Base-by-base conservation (phyloP, 2,329 filamentous ascomycete genomes). In the Fragosphaeria purpurea region DNA sequence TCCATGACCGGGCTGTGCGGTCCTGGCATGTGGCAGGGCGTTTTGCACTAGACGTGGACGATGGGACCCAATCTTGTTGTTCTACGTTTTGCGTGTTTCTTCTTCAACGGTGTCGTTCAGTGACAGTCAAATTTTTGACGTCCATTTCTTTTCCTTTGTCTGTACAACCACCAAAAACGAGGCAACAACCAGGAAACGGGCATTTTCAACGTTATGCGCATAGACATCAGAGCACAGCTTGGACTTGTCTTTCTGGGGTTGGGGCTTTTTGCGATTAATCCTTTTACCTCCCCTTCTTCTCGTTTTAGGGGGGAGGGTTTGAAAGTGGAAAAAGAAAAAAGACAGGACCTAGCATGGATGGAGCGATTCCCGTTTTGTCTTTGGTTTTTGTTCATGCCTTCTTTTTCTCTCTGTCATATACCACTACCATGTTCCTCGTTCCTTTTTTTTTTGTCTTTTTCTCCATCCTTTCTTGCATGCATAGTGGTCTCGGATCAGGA, bases 1-100 rank as follows among this genome's bases (percentile, higher is more conserved):
- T 70, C 70, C 41, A 67, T 75, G 51, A 73, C 71, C 53, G 75
- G 66, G 44, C 65, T 73, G 35, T 71, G 72, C 42, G 79, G 77
- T 38, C 76, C 78, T 40, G 80, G 81, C 48, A 83, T 85, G 79
- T 85, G 82, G 82, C 71, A 77, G 53, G 78, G 75, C 50, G 79
- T 85, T 56, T 67, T 85, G 56, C 74, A 76, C 62, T 79, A 69
- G 66, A 22, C 22, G 22, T 22, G 63, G 53, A 53, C 11, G 44
- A 46, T 13, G 44, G 53, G 46, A 34, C 32, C 46, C 45, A 38
- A 12, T 35, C 5, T 44, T 40, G 22, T 22, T 22, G 22, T 47
- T 32, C 45, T 53, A 50, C 40, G 47, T 50, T 54, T 51, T 43
- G 47, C 50, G 35, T 47, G 51, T 56, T 40, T 35, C 56, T 44